A percentile compares a stretch with the other conserved stretches of the same genome.
Evolutionary conservation across 176 grass and related monocot species (phyloP).

Genomic region (Metroxylon sagu): DNA sequence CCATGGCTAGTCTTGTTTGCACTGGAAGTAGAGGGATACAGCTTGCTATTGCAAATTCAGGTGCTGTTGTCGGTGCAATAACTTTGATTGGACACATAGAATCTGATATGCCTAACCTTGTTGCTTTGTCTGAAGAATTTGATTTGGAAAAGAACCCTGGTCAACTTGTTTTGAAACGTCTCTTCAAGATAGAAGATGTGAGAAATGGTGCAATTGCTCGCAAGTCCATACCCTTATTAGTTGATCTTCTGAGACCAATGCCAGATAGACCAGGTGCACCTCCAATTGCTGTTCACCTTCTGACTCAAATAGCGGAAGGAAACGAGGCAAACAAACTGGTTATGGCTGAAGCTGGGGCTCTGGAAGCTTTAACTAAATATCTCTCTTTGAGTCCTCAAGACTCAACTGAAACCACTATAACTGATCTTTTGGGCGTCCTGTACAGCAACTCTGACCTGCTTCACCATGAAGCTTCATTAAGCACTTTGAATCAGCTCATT

Average conservation of each 20-base stretch:
- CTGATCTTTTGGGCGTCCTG: conserved; percentile 68
- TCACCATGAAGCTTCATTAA: conserved; percentile 75
- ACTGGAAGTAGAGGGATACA: conserved; percentile 64
- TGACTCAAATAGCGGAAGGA: conserved; percentile 66
- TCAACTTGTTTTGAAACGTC: conserved; percentile 56
- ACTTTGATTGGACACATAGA: conserved; percentile 73
- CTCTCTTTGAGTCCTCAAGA: conserved; percentile 95
- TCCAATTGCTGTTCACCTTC: conserved; percentile 73
- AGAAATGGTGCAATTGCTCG: conserved; percentile 53
- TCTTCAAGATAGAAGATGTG: conserved; percentile 85
- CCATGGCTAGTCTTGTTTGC: conserved; percentile 75
- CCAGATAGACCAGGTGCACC: conserved; percentile 90
- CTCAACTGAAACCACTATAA: conserved; percentile 82
- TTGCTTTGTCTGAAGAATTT: conserved; percentile 60
- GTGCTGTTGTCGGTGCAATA: conserved; percentile 67
- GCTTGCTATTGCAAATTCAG: conserved; percentile 83
- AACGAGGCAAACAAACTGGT: conserved; percentile 67
- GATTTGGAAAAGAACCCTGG: conserved; percentile 62
- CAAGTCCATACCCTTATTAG: conserved; percentile 82
- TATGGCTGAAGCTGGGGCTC: conserved; percentile 81
- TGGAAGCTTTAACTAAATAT: conserved; percentile 89
- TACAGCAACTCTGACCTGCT: conserved; percentile 80
- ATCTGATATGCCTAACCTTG: conserved; percentile 55
- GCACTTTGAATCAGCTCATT: conserved; percentile 85
- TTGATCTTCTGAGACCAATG: conserved; percentile 94